A percentile compares a stretch with the other conserved stretches of the same genome.
These are phyloP conservation scores for Paulownia fortunei DNA, from an alignment of 257 asterid species.

Conservation along the genomic window DNA sequence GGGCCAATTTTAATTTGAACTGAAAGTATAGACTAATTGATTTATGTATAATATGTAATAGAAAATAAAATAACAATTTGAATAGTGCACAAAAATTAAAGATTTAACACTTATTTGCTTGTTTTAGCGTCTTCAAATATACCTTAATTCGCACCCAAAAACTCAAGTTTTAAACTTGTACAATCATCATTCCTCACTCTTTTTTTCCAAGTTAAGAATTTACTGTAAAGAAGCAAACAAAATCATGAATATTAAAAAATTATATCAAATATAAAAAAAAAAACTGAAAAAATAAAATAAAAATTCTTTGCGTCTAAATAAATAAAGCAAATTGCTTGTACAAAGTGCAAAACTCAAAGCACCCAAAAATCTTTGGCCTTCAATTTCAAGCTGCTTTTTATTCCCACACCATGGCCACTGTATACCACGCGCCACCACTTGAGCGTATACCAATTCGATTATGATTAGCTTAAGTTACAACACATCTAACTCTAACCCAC, in stretches of 20 bases:
- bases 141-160: neutral
- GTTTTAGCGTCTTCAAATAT: constrained; percentile 10
- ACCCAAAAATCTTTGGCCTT: constrained; percentile 21
- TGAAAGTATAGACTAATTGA: no score
- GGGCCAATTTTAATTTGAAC: no score
- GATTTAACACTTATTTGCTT: neutral
- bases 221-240: neutral
- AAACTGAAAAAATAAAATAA: neutral
- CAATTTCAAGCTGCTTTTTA: constrained; percentile 25
- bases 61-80: no score
- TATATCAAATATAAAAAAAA: no score
- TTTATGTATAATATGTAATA: no score
- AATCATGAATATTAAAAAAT: neutral
- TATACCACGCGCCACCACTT: constrained; percentile 46
- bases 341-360: neutral
- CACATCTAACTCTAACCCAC: constrained; percentile 29
- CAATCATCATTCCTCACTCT: neutral
- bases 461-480: constrained; percentile 35
- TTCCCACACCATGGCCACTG: constrained; percentile 14
- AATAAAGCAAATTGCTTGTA: constrained; percentile 22
- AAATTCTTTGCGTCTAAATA: constrained; percentile 35
- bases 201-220: constrained; percentile 20
- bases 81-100: no score
- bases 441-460: constrained; percentile 23
- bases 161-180: neutral